Base-by-base conservation (phyloP, 495 filamentous ascomycete genomes). In the Schizothecium vesticola region DNA sequence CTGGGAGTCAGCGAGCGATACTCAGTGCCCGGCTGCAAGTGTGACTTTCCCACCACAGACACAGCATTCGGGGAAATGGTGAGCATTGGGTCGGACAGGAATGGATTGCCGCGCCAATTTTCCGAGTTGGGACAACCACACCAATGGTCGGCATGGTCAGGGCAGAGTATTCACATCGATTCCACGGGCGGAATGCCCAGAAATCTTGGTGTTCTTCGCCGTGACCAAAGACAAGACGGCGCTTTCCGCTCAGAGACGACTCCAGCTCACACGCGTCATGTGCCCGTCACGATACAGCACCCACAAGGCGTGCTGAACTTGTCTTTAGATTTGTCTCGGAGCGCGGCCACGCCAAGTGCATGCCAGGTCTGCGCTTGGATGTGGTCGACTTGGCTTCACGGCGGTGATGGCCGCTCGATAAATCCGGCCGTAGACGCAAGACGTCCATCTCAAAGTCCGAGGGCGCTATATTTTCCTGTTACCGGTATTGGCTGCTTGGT, bases 391-490 rank as follows among this genome's bases (percentile, higher is more conserved):
- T 51, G 43, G 19, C 28, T 56, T 43, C 12, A 19, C 33, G 13
- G 33, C 33, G 12, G 12, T 13, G 33, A 58, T 33, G 25, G 36
- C 29, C 10, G 11, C 36, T 24, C 23, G 19, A 24, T 25, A 26
- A 24, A 29, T 25, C 10, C 36, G 19, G 33, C 31, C 60, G 60
- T 64, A 55, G 28, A 43, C 6, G 19, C 36, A 13, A 13, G 23
- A 11, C 11, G 29, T 11, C 25, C 19, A 29, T 29, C 2, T 75
- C 66, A 78, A 24, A 75, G 33, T 0, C 76, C 75, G 56, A 75
- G 57, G 25, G 76, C 71, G 33, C 70, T 67, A 63, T 75, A 79
- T 43, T 74, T 72, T 12, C 74, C 74, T 28, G 63, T 67, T 21
- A 74, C 62, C 11, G 67, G 65, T 24, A 67, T 33, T 59, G 56